Base-by-base conservation (phyloP, 2,329 filamentous ascomycete genomes). In the Sclerotinia glacialis region DNA sequence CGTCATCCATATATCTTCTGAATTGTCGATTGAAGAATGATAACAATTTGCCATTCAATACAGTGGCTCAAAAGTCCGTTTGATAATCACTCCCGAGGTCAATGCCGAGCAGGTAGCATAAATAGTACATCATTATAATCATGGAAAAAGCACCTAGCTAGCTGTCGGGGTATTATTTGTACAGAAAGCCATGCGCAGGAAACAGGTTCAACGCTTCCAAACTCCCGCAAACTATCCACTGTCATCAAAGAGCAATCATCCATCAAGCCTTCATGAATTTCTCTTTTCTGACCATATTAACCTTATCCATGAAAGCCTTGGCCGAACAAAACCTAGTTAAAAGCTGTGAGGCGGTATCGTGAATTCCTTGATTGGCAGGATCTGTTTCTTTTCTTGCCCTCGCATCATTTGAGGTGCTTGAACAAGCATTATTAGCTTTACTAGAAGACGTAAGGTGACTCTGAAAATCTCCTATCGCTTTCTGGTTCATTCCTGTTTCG, bases 261-360 rank as follows among this genome's bases (percentile, higher is more conserved):
- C 4, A 46, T 47, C 49, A 53, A 40, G 31, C 26, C 12, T 50
- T 34, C 18, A 21, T 23, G 21, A 5, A 28, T 34, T 60, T 53
- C 21, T 66, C 31, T 37, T 61, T 53, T 31, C 58, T 52, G n/a
- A 61, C 21, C 21, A 26, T 12, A 2, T 21, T 53, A 12, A 66
- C 47, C 37, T 61, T 23, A 5, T 64, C 49, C 31, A 55, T 66
- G 18, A 54, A 50, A 42, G 16, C 47, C 28, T 63, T 63, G n/a
- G 60, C 65, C 12, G 65, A 37, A 52, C 60, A 64, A 31, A 65
- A 64, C 11, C 28, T 64, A 34, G 65, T 54, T n/a, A 67, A 40
- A 44, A 28, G 31, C 26, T 67, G 54, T n/a, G 46, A 55, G 6
- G 60, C 65, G 37, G 60, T 5, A 37, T 66, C 28, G 31, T 65